Conservation (phyloP, 345 rosid genomes). For the Nasturtium officinale region DNA sequence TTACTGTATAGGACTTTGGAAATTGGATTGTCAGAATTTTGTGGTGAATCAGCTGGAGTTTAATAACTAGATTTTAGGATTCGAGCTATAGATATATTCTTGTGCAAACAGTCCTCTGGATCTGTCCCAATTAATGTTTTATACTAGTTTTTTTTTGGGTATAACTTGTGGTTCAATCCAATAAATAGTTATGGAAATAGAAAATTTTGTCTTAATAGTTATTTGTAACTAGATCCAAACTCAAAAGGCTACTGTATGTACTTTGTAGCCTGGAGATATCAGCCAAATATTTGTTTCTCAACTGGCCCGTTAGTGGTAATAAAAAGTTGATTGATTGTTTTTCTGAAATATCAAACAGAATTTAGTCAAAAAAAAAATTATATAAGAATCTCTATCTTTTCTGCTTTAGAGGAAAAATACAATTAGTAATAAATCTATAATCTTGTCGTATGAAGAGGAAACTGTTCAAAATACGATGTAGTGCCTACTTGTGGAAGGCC, state of each 20-base stretch:
- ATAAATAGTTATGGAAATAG: background rate
- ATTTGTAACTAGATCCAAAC: background rate
- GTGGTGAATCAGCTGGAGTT: background rate
- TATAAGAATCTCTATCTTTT: no score
- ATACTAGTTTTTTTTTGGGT: no score
- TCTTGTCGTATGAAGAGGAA: constrained; percentile 46
- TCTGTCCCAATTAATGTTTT: background rate
- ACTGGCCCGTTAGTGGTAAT: background rate
- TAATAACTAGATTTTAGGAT: background rate
- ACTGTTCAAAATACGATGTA: constrained; percentile 50
- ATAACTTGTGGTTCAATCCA: no score
- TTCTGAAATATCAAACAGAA: background rate
- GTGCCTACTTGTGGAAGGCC: constrained; percentile 83
- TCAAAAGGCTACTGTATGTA: background rate
- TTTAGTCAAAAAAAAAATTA: background rate
- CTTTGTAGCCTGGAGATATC: background rate
- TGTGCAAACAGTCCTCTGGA: background rate
- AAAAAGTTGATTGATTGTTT: background rate
- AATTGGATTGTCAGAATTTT: background rate
- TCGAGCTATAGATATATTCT: background rate
- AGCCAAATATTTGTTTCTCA: background rate
- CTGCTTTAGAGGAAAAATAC: no score
- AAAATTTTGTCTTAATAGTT: no score
- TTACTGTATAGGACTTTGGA: background rate
- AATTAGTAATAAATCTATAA: no score